Percentiles rank a stretch among this genome's conserved stretches.
These are phyloP conservation scores for Anthracocystis setariae DNA, from an alignment of 1,284 basidiomycete species.

Conservation along the genomic window DNA sequence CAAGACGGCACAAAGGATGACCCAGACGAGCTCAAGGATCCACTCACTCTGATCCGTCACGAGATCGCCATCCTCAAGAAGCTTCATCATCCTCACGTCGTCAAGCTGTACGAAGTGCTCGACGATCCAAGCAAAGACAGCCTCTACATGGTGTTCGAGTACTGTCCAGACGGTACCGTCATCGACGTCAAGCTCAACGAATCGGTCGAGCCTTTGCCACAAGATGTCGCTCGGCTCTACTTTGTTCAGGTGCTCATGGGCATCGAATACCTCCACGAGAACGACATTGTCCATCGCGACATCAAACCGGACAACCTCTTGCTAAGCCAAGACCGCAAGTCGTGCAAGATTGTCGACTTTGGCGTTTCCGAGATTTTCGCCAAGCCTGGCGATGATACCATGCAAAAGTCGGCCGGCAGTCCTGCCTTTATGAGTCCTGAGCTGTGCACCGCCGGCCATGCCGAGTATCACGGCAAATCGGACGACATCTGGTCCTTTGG, in stretches of 20 bases:
- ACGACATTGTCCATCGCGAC: conserved; percentile 72
- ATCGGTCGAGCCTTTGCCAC: conserved; percentile 59
- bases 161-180: conserved; percentile 70
- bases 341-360: conserved; percentile 73
- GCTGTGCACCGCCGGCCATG: conserved; percentile 60
- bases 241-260: conserved; percentile 72
- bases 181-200: conserved; percentile 69
- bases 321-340: conserved; percentile 69
- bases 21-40: conserved; percentile 48
- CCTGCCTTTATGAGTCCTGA: conserved; percentile 74
- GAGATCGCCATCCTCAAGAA: conserved; percentile 65
- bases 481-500: conserved; percentile 73
- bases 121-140: conserved; percentile 72
- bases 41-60: conserved; percentile 59
- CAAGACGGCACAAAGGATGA: conserved; percentile 4
- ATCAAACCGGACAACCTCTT: conserved; percentile 73
- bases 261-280: conserved; percentile 72
- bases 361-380: conserved; percentile 73
- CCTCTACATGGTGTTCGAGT: conserved; percentile 70
- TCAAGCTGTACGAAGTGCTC: conserved; percentile 72
- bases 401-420: conserved; percentile 70
- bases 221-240: conserved; percentile 69
- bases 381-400: conserved; percentile 69
- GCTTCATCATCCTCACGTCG: conserved; percentile 69
- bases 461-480: conserved; percentile 69